Evolutionary conservation across 495 filamentous ascomycete genomes (phyloP).

Genomic region (Neurospora tetraspora): DNA sequence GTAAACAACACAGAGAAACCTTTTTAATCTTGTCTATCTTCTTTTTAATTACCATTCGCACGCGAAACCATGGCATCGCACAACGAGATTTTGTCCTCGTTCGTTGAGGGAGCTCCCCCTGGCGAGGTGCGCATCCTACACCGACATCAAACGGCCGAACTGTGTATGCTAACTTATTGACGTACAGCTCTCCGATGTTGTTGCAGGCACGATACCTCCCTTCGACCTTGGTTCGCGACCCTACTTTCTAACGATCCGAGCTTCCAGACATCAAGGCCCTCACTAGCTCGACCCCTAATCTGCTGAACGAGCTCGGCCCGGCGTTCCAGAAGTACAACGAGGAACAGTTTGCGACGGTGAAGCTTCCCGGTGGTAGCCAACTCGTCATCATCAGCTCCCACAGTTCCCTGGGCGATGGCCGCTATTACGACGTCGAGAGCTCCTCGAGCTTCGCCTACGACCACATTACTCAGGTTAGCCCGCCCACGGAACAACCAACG

Average conservation of each 20-base stretch:
- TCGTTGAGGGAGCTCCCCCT: constrained; percentile 89
- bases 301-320: constrained; percentile 60
- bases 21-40: neutral
- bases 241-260: constrained; percentile 5
- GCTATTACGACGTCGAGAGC: constrained; percentile 85
- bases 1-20: neutral
- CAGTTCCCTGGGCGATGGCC: constrained; percentile 64
- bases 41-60: neutral
- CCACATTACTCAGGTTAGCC: constrained; percentile 62
- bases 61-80: constrained; percentile 24
- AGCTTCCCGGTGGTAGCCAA: constrained; percentile 77
- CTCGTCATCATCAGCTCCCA: constrained; percentile 79
- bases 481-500: neutral
- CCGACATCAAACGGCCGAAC: neutral
- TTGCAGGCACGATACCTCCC: constrained; percentile 51
- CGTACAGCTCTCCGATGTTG: constrained; percentile 72
- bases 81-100: constrained; percentile 65
- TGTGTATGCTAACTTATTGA: constrained; percentile 9
- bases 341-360: constrained; percentile 78
- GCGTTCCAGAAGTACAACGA: constrained; percentile 95
- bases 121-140: constrained; percentile 66
- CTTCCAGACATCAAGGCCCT: constrained; percentile 76
- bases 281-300: constrained; percentile 55
- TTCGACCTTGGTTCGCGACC: neutral
- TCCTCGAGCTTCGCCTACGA: constrained; percentile 80